Percentiles rank a stretch among this genome's conserved stretches.
Evolutionary conservation across 2,329 filamentous ascomycete species (phyloP).

Genomic region (Decorospora gaudefroyi): DNA sequence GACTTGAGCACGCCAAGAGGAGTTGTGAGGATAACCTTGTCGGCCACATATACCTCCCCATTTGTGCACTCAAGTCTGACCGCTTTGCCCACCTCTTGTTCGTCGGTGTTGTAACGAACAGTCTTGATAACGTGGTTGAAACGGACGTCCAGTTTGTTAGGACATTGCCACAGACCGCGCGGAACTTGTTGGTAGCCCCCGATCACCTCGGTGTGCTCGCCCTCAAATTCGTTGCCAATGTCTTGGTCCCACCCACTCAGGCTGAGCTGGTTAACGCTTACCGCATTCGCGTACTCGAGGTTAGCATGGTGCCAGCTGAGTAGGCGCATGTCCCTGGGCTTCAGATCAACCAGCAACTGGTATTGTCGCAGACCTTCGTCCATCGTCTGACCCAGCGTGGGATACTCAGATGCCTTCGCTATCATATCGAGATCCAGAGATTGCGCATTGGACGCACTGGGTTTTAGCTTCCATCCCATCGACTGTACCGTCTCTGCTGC

Average conservation of each 20-base stretch:
- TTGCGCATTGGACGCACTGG: slow-evolving; percentile 62
- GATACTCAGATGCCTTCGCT: slow-evolving; percentile 63
- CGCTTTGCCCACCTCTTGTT: slow-evolving; percentile 26
- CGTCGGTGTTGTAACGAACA: slow-evolving; percentile 63
- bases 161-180: slow-evolving; percentile 79
- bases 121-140: slow-evolving; percentile 73
- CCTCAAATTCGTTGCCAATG: slow-evolving; percentile 96
- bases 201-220: slow-evolving; percentile 87
- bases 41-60: slow-evolving; percentile 77
- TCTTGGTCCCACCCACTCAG: slow-evolving; percentile 95
- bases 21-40: slow-evolving; percentile 86
- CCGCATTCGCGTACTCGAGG: slow-evolving; percentile 95
- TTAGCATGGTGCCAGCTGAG: slow-evolving; percentile 99
- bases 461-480: slow-evolving; percentile 81
- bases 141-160: slow-evolving; percentile 74
- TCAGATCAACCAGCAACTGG: slow-evolving; percentile 77
- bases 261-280: slow-evolving; percentile 82
- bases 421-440: slow-evolving; percentile 73
- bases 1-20: slow-evolving; percentile 90
- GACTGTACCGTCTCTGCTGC: slow-evolving; percentile 75
- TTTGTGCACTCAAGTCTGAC: slow-evolving; percentile 67
- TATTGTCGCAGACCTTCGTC: slow-evolving; percentile 92
- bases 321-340: slow-evolving; percentile 82
- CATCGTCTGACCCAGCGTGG: slow-evolving; percentile 87
- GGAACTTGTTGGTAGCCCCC: slow-evolving; percentile 94